Evolutionary conservation across 495 filamentous ascomycete genomes (phyloP).

Genomic region (Hypoxylon trugodes): DNA sequence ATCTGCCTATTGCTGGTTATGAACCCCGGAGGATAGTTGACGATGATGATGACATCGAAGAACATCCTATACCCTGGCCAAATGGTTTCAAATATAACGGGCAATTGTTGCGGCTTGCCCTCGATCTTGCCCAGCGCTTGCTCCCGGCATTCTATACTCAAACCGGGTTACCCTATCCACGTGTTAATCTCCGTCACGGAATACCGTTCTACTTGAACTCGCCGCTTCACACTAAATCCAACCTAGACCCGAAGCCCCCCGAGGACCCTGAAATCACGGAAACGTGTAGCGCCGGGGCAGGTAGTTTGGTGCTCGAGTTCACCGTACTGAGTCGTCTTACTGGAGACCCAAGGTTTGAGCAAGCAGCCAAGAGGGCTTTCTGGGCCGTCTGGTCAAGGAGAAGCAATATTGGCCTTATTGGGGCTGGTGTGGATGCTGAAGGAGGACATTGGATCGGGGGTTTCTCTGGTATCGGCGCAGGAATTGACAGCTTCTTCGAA

Average conservation of each 20-base stretch:
- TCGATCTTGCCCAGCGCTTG: conserved; percentile 82
- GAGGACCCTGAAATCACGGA: conserved; percentile 80
- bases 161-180: conserved; percentile 92
- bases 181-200: conserved; percentile 91
- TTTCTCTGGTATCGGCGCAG: conserved; percentile 91
- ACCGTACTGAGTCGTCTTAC: conserved; percentile 88
- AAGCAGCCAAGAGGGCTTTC: conserved; percentile 88
- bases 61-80: conserved; percentile 71
- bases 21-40: conserved; percentile 51
- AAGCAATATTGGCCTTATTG: conserved; percentile 86
- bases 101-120: conserved; percentile 84
- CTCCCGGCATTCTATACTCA: conserved; percentile 88
- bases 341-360: conserved; percentile 85
- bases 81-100: conserved; percentile 87
- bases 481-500: conserved; percentile 97
- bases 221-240: conserved; percentile 62
- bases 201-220: conserved; percentile 90
- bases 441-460: conserved; percentile 87
- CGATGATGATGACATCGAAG: conserved; percentile 47
- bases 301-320: conserved; percentile 92
- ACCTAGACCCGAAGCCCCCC: conserved; percentile 38
- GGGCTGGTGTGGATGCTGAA: conserved; percentile 91
- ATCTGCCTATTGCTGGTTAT: conserved; percentile 84
- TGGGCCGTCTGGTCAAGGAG: conserved; percentile 92
- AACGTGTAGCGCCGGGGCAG: conserved; percentile 94